A percentile compares a stretch with the other conserved stretches of the same genome.
phyloP scores from a whole-genome alignment of 768 basidiomycete genomes.

The Mrakia gelida region DNA sequence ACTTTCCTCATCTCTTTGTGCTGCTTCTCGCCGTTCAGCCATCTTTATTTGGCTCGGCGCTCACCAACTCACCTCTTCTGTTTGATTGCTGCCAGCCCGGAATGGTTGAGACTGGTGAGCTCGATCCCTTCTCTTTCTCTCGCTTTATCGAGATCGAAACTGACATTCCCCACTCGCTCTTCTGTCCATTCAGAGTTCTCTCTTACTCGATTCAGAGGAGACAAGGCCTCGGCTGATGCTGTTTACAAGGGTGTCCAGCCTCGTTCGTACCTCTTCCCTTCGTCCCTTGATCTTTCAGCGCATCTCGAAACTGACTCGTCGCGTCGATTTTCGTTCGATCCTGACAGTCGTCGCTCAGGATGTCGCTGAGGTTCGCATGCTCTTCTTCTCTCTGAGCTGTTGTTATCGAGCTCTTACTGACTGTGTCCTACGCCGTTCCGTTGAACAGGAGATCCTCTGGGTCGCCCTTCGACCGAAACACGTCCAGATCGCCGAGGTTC shows the following conservation, averaged over 20 bases:
- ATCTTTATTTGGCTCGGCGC: too few species aligned
- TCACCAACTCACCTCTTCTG: neutral
- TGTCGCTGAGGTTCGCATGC: slow-evolving; percentile 61
- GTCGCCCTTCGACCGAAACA: slow-evolving; percentile 84
- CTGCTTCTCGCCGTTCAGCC: neutral
- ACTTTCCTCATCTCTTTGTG: neutral
- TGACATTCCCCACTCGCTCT: neutral
- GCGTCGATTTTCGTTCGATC: neutral
- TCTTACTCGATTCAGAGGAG: slow-evolving; percentile 72
- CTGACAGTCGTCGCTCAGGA: slow-evolving; percentile 70
- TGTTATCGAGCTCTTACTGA: neutral
- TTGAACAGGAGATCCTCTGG: slow-evolving; percentile 78
- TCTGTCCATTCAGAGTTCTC: slow-evolving; percentile 64
- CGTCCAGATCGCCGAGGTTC: slow-evolving; percentile 62
- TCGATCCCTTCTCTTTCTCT: neutral
- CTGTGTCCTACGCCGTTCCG: neutral
- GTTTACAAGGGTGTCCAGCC: slow-evolving; percentile 88
- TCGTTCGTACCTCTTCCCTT: slow-evolving; percentile 52
- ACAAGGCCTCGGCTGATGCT: slow-evolving; percentile 71
- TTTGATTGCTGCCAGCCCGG: neutral
- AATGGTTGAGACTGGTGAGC: slow-evolving; percentile 31
- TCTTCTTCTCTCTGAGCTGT: neutral
- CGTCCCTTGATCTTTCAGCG: neutral
- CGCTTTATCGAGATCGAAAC: neutral
- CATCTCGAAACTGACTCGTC: too few species aligned